Conservation (phyloP, 116 monocot species). For the Posidonia oceanica region DNA sequence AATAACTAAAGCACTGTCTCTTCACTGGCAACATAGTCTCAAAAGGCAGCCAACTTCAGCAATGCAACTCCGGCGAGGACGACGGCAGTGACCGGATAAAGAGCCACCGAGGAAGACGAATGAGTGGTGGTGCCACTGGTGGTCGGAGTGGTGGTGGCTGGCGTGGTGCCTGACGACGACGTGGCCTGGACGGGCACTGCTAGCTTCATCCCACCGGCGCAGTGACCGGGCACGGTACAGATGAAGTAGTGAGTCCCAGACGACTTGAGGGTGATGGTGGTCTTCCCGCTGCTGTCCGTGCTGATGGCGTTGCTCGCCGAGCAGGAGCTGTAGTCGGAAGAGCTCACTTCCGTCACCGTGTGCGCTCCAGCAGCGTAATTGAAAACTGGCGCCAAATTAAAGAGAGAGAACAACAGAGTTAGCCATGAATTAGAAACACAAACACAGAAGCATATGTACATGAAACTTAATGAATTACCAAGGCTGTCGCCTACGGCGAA, state of each 20-base stretch:
- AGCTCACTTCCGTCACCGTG: background rate
- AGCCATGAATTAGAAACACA: background rate
- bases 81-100: background rate
- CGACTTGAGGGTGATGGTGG: constrained; percentile 29
- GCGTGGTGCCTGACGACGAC: constrained; percentile 35
- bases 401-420: background rate
- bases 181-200: constrained; percentile 16
- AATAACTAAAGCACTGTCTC: background rate
- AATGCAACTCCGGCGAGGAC: background rate
- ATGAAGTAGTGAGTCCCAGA: constrained; percentile 46
- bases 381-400: constrained; percentile 23
- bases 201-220: constrained; percentile 26
- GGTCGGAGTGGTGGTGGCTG: background rate
- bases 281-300: constrained; percentile 41
- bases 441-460: background rate
- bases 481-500: constrained; percentile 13
- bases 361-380: constrained; percentile 23
- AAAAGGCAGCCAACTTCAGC: background rate
- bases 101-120: background rate
- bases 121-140: background rate
- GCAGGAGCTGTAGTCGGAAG: constrained; percentile 40
- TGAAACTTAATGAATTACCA: background rate
- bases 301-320: constrained; percentile 34
- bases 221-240: constrained; percentile 49
- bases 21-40: background rate